A percentile compares a stretch with the other conserved stretches of the same genome.
Evolutionary conservation across 2,329 filamentous ascomycete genomes (phyloP).

Genomic region (Elsinoe arachidis): DNA sequence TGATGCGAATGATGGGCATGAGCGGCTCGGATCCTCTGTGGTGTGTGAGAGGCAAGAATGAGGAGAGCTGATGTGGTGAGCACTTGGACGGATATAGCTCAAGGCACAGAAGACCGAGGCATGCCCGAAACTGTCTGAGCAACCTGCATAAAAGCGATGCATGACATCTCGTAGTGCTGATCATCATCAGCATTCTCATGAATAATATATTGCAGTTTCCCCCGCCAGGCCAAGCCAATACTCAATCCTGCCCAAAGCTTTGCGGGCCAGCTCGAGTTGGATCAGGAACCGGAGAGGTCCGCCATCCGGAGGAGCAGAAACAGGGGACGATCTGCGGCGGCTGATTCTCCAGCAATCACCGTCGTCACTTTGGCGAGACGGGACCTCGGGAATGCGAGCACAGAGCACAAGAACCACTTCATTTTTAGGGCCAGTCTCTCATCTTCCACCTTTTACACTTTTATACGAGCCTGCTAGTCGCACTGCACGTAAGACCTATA

Average conservation of each 20-base stretch:
- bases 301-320: background rate
- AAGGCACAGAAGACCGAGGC: background rate
- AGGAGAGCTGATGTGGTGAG: background rate
- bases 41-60: constrained; percentile 34
- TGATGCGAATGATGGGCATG: constrained; percentile 28
- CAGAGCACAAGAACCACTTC: constrained; percentile 1
- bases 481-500: constrained; percentile 3
- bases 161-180: background rate
- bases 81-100: background rate
- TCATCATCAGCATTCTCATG: background rate
- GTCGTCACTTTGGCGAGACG: background rate
- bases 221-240: background rate
- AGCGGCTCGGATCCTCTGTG: constrained; percentile 35
- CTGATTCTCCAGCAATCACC: constrained; percentile 1
- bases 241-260: background rate
- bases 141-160: background rate
- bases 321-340: background rate
- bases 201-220: background rate
- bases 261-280: background rate
- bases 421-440: background rate
- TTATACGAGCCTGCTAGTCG: background rate
- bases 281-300: background rate
- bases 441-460: background rate
- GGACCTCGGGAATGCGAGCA: background rate
- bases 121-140: background rate